Evolutionary conservation across 2,329 filamentous ascomycete genomes (phyloP).

Genomic region (Xylaria hypoxylon): DNA sequence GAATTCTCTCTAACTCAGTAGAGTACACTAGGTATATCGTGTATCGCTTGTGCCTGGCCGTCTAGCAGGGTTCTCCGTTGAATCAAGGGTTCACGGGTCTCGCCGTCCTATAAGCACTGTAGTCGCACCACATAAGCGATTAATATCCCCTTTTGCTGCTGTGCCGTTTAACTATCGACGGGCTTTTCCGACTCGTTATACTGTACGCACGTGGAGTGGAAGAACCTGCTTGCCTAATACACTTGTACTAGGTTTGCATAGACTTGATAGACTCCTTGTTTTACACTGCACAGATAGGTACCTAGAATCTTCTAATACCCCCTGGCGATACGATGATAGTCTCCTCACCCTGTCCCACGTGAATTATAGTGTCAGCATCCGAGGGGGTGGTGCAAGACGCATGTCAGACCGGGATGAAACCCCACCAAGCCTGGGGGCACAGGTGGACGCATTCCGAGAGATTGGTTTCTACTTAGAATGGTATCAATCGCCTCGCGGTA

Average conservation of each 20-base stretch:
- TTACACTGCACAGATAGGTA: neutral
- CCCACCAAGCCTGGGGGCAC: slow-evolving; percentile 16
- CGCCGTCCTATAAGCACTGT: no score
- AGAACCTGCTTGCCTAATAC: neutral
- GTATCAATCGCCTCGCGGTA: slow-evolving; percentile 3
- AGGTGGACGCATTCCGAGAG: slow-evolving; percentile 24
- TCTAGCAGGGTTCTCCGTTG: slow-evolving; percentile 4
- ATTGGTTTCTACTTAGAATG: slow-evolving; percentile 19
- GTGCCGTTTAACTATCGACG: neutral
- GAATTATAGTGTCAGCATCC: slow-evolving; percentile 19
- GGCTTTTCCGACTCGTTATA: slow-evolving; percentile 6
- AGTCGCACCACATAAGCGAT: neutral
- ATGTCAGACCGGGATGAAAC: slow-evolving; percentile 33
- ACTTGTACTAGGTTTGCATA: neutral
- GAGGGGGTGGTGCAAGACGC: slow-evolving; percentile 25
- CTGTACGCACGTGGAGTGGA: neutral
- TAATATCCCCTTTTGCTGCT: neutral
- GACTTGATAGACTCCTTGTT: no score
- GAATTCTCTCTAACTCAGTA: slow-evolving; percentile 3
- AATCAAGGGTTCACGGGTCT: slow-evolving; percentile 1
- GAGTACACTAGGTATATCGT: slow-evolving; percentile 2
- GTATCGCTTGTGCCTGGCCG: neutral
- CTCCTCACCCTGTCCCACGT: slow-evolving; percentile 9
- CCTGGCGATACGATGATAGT: slow-evolving; percentile 14
- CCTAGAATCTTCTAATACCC: neutral